phyloP scores from a whole-genome alignment of 176 grass and related monocot species.

The Eleusine indica region DNA sequence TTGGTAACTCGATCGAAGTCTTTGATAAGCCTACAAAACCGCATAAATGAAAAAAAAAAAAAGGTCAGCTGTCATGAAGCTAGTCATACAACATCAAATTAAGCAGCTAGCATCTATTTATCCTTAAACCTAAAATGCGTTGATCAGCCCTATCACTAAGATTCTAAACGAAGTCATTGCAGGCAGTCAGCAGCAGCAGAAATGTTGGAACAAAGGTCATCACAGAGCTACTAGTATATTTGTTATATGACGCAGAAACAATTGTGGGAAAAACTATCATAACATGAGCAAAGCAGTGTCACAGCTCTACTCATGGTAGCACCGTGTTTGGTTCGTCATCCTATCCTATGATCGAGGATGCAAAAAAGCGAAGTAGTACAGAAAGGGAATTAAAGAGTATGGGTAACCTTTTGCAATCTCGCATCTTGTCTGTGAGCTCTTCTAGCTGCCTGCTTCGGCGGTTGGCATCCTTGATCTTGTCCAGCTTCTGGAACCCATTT shows the following conservation, averaged over 20 bases:
- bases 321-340: not conserved
- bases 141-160: not conserved
- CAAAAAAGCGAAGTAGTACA: not conserved
- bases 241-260: not conserved
- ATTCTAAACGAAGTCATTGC: not conserved
- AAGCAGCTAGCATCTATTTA: not conserved
- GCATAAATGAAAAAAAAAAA: conserved; percentile 19
- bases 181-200: not conserved
- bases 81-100: not conserved
- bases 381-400: conserved; percentile 4
- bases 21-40: conserved; percentile 81
- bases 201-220: not conserved
- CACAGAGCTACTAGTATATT: not conserved
- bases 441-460: conserved; percentile 84
- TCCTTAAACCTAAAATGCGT: not conserved
- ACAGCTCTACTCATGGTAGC: not conserved
- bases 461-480: conserved; percentile 94
- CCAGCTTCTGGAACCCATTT: conserved; percentile 97
- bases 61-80: not conserved
- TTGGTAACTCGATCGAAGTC: conserved; percentile 87
- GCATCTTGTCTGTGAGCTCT: conserved; percentile 95
- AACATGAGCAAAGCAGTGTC: not conserved
- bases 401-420: conserved; percentile 86
- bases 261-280: not conserved
- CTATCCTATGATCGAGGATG: not conserved